A percentile compares a stretch with the other conserved stretches of the same genome.
phyloP scores from a whole-genome alignment of 805 yeast genomes.

The Yarrowia sp. region DNA sequence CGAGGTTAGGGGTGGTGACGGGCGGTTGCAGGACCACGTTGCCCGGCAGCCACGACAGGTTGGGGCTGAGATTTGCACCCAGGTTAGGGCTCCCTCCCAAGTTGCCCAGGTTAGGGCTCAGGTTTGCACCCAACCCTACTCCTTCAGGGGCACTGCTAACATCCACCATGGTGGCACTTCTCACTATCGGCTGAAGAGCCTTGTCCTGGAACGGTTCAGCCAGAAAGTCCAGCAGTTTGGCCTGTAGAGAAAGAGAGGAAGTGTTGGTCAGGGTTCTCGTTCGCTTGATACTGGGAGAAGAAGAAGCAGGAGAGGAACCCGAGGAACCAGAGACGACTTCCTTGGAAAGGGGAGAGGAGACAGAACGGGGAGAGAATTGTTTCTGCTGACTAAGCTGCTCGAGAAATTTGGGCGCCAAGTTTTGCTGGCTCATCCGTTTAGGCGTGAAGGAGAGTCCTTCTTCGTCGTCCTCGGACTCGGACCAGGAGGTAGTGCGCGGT shows the following conservation, averaged over 20 bases:
- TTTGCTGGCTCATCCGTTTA: slow-evolving; percentile 25
- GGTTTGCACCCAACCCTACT: too few relatives aligned
- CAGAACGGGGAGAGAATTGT: background rate
- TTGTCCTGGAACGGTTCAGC: slow-evolving; percentile 48
- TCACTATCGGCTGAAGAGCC: slow-evolving; percentile 38
- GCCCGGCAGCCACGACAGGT: background rate
- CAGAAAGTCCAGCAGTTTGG: slow-evolving; percentile 45
- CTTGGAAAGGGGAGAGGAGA: slow-evolving; percentile 1
- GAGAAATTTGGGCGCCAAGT: too few relatives aligned
- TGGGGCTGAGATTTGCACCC: too few relatives aligned
- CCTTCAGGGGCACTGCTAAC: background rate
- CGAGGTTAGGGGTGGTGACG: slow-evolving; percentile 54
- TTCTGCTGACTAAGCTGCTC: slow-evolving; percentile 7
- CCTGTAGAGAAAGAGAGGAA: slow-evolving; percentile 39
- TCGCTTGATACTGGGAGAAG: slow-evolving; percentile 6
- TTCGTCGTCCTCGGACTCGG: slow-evolving; percentile 33
- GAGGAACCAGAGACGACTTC: background rate
- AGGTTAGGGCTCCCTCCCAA: too few relatives aligned
- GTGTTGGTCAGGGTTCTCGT: slow-evolving; percentile 21
- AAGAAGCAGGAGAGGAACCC: background rate
- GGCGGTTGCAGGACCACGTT: slow-evolving; percentile 26
- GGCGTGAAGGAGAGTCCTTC: slow-evolving; percentile 34
- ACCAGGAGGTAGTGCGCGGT: slow-evolving; percentile 20
- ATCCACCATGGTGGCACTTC: slow-evolving; percentile 32
- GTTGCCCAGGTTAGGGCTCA: too few relatives aligned